A percentile compares a stretch with the other conserved stretches of the same genome.
phyloP scores from a whole-genome alignment of 2,329 filamentous ascomycete genomes.

The Fusarium sterilihyphosum region DNA sequence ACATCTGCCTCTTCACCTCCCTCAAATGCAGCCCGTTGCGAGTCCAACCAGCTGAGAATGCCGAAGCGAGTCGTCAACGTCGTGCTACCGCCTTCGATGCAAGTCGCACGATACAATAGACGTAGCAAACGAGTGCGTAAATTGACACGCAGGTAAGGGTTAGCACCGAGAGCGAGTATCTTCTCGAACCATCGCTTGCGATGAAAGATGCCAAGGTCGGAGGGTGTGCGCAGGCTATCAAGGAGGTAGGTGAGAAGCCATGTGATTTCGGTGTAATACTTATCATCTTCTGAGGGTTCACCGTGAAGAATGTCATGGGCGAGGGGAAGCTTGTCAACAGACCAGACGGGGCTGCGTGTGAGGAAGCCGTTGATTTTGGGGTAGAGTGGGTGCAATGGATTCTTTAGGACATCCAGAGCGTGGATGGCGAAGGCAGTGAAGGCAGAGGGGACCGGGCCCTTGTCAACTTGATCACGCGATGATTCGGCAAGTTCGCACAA shows the following conservation, averaged over 20 bases:
- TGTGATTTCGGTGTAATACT: slow-evolving; percentile 75
- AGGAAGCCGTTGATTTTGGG: slow-evolving; percentile 87
- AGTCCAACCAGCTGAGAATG: slow-evolving; percentile 77
- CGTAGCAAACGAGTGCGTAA: slow-evolving; percentile 68
- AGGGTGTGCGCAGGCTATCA: slow-evolving; percentile 68
- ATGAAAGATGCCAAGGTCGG: slow-evolving; percentile 70
- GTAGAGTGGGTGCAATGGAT: slow-evolving; percentile 85
- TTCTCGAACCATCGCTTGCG: slow-evolving; percentile 77
- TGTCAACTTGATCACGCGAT: slow-evolving; percentile 62
- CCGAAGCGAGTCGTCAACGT: slow-evolving; percentile 84
- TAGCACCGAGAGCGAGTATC: slow-evolving; percentile 74
- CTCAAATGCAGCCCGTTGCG: slow-evolving; percentile 60
- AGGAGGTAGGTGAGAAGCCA: slow-evolving; percentile 80
- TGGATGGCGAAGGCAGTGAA: slow-evolving; percentile 80
- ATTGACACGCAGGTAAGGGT: slow-evolving; percentile 68
- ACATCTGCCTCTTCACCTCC: slow-evolving; percentile 57
- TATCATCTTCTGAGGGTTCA: slow-evolving; percentile 77
- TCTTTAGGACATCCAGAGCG: slow-evolving; percentile 74
- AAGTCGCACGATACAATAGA: slow-evolving; percentile 74
- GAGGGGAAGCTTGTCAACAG: slow-evolving; percentile 77
- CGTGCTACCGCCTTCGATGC: slow-evolving; percentile 76
- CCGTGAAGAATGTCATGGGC: slow-evolving; percentile 70
- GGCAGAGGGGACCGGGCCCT: slow-evolving; percentile 73
- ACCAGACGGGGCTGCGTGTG: slow-evolving; percentile 80
- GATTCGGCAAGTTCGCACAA: slow-evolving; percentile 85